A percentile compares a stretch with the other conserved stretches of the same genome.
phyloP scores from a whole-genome alignment of 768 basidiomycete species.

The Pleurotus tuoliensis region DNA sequence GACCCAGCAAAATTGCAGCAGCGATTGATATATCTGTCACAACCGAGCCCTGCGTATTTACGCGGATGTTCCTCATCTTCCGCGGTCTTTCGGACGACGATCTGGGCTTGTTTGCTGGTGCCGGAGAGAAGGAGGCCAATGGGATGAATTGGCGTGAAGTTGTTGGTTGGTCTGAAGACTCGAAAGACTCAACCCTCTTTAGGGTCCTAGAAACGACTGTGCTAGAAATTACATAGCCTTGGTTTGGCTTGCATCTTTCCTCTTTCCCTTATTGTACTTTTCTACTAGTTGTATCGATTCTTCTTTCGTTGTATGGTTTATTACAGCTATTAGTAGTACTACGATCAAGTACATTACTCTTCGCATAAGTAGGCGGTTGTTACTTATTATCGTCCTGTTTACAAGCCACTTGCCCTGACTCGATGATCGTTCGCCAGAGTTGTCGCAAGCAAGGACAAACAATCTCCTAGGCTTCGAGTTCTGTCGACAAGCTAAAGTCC shows the following conservation, averaged over 20 bases:
- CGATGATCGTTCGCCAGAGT: no score
- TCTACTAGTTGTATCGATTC: no score
- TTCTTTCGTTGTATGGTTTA: no score
- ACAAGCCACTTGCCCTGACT: no score
- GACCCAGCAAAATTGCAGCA: conserved; percentile 72
- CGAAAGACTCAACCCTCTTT: conserved; percentile 71
- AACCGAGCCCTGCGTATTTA: conserved; percentile 75
- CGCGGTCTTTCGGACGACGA: conserved; percentile 82
- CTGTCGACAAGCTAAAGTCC: no score
- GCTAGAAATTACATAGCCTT: conserved; percentile 60
- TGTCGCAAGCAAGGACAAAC: no score
- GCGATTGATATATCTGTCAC: conserved; percentile 89
- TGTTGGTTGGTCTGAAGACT: conserved; percentile 78
- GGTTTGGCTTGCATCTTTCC: not conserved
- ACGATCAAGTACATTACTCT: no score
- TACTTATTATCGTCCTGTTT: no score
- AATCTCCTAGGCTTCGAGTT: no score
- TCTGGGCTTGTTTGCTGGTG: conserved; percentile 64
- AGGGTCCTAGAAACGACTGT: conserved; percentile 78
- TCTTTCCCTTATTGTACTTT: not conserved
- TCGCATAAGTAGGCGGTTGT: no score
- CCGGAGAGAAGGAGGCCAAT: conserved; percentile 86
- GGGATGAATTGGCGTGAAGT: conserved; percentile 76
- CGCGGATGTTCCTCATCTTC: conserved; percentile 82
- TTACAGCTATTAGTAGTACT: no score